These are phyloP conservation scores for Acmispon strigosus DNA, from an alignment of 306 rosid genomes.

Conservation along the genomic window DNA sequence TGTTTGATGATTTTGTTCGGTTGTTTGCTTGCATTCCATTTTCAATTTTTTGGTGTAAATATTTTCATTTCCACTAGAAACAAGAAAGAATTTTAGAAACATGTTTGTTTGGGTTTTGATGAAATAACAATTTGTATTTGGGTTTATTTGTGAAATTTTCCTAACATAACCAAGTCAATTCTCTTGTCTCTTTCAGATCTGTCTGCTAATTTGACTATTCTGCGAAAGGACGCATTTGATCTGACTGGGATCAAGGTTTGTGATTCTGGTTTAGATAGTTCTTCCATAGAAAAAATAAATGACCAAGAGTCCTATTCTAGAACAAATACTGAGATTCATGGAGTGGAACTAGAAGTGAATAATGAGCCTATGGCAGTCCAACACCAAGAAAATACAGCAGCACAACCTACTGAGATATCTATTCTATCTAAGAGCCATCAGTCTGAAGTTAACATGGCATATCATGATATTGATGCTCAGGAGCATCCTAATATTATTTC, in stretches of 20 bases:
- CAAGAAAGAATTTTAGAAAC: background rate
- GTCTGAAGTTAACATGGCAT: slow-evolving; percentile 34
- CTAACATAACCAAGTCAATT: slow-evolving; percentile 12
- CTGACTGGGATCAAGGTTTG: slow-evolving; percentile 44
- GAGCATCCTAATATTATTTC: too few species aligned
- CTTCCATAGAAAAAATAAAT: slow-evolving; percentile 38
- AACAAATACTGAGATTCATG: slow-evolving; percentile 39
- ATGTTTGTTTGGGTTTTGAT: background rate
- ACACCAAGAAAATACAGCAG: slow-evolving; percentile 41
- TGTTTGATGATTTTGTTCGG: background rate
- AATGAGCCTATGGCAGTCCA: slow-evolving; percentile 27
- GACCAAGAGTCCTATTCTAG: slow-evolving; percentile 39
- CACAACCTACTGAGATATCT: slow-evolving; percentile 30
- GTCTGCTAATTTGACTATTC: slow-evolving; percentile 48
- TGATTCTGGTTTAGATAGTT: slow-evolving; percentile 33
- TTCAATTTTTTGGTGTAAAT: background rate
- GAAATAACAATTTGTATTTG: background rate
- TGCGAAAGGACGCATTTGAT: slow-evolving; percentile 56
- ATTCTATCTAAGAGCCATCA: slow-evolving; percentile 29
- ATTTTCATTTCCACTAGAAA: background rate
- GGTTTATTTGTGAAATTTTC: background rate
- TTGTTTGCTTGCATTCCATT: background rate
- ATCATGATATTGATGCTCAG: slow-evolving; percentile 27
- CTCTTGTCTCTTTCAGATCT: slow-evolving; percentile 50
- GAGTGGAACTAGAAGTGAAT: slow-evolving; percentile 20